Conservation (phyloP, 106 monocot genomes). For the Xerophyta viscosa region DNA sequence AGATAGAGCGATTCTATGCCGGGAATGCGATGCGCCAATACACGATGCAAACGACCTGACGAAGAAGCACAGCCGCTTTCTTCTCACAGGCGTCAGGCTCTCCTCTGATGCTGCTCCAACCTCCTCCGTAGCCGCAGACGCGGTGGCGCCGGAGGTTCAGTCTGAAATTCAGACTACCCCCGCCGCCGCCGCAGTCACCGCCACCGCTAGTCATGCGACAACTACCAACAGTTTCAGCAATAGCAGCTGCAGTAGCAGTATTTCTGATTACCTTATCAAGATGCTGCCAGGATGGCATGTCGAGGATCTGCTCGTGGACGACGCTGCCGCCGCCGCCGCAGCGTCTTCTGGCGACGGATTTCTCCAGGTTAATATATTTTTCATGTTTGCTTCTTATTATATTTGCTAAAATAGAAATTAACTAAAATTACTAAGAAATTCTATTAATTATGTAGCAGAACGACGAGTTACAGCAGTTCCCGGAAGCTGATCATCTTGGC, state of each 20-base stretch:
- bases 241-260: slow-evolving; percentile 53
- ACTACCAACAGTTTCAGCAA: neutral
- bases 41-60: slow-evolving; percentile 58
- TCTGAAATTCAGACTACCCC: too few relatives aligned
- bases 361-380: neutral
- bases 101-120: slow-evolving; percentile 21
- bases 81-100: slow-evolving; percentile 41
- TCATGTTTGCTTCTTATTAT: neutral
- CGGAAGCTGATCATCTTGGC: slow-evolving; percentile 28
- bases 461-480: slow-evolving; percentile 27
- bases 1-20: slow-evolving; percentile 69
- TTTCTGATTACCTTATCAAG: slow-evolving; percentile 79
- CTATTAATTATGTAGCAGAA: neutral
- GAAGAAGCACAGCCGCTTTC: slow-evolving; percentile 49
- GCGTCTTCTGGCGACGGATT: too few relatives aligned
- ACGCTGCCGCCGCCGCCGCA: slow-evolving; percentile 2
- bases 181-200: too few relatives aligned
- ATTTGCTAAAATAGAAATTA: neutral
- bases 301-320: slow-evolving; percentile 37
- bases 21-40: slow-evolving; percentile 62
- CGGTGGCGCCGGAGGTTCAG: too few relatives aligned
- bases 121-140: neutral
- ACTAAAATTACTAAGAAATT: too few relatives aligned
- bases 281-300: slow-evolving; percentile 71
- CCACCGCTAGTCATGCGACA: neutral